Base-by-base conservation (phyloP, 306 rosid genomes). In the Rosa persica region DNA sequence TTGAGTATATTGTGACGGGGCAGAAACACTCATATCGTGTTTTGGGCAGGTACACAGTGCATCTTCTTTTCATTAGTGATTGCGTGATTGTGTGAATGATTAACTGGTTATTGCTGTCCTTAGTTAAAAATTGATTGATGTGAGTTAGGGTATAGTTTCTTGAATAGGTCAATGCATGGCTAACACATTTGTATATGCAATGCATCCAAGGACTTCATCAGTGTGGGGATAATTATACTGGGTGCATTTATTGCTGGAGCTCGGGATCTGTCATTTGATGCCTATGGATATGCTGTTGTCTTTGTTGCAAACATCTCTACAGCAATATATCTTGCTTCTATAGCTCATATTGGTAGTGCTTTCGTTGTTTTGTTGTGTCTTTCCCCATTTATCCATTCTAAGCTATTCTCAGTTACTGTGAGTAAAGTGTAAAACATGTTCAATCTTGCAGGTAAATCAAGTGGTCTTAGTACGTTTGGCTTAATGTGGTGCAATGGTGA, bases 401-500 rank as follows among this genome's bases (percentile, higher is more conserved):
- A 39, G 22, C 69, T 34, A n/a, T 43, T 11, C 55, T 61, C 30
- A 7, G 55, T 70, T 74, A 68, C 15, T 69, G 9, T 61, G n/a
- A n/a, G 49, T 42, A 72, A 67, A 43, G 39, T 66, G 15, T 51
- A 8, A 51, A 78, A 22, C 12, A 40, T 67, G 47, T 75, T 17
- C 58, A 60, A 86, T 66, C 25, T 78, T 77, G 78, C 83, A 94
- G 96, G 97, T 40, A 90, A 89, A 79, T 85, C 88, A 17, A 90
- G 89, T 51, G 98, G 97, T 68, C 90, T 93, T 22, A 89, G 84
- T 76, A 72, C 89, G 77, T 93, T 90, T 81, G 98, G 98, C 65
- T 87, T 93, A 66, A 83, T 93, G 87, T 93, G 97, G 98, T 89
- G 96, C 74, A 93, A 91, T 75, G 97, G 98, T 93, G 82, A 85